Conservation (phyloP, 140 eudicot genomes). For the Stevia rebaudiana region DNA sequence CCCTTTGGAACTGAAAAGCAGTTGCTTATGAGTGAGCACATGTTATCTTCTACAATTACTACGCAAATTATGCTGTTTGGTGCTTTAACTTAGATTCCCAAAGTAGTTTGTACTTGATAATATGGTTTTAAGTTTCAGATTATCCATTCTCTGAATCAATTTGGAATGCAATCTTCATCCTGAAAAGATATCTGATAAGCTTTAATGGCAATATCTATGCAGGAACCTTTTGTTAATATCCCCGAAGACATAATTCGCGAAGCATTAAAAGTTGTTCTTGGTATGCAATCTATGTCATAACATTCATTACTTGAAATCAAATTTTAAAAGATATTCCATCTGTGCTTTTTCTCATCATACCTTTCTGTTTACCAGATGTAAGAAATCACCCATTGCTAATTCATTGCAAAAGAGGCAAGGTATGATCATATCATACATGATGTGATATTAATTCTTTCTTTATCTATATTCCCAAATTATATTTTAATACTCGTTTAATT, state of each 20-base stretch:
- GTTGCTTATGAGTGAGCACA: neutral
- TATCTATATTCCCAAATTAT: neutral
- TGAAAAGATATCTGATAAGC: neutral
- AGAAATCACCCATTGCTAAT: conserved; percentile 79
- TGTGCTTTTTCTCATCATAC: conserved; percentile 11
- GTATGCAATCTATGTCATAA: conserved; percentile 28
- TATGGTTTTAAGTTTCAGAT: neutral
- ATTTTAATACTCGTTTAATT: neutral
- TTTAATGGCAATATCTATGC: conserved; percentile 7
- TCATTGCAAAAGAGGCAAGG: conserved; percentile 99
- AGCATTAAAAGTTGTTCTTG: conserved; percentile 70
- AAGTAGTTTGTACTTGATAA: neutral
- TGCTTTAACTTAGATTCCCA: neutral
- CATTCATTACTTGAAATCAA: neutral
- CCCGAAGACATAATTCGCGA: conserved; percentile 77
- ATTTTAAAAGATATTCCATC: neutral
- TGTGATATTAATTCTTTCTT: neutral
- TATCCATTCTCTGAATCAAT: neutral
- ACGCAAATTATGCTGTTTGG: neutral
- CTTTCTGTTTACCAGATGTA: conserved; percentile 42
- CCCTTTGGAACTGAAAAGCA: neutral
- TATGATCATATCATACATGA: conserved; percentile 28
- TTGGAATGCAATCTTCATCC: neutral
- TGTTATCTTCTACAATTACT: neutral
- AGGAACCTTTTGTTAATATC: conserved; percentile 91